A percentile compares a stretch with the other conserved stretches of the same genome.
Conservation (phyloP, 805 yeast species). For the Nakazawaea wickerhamii region DNA sequence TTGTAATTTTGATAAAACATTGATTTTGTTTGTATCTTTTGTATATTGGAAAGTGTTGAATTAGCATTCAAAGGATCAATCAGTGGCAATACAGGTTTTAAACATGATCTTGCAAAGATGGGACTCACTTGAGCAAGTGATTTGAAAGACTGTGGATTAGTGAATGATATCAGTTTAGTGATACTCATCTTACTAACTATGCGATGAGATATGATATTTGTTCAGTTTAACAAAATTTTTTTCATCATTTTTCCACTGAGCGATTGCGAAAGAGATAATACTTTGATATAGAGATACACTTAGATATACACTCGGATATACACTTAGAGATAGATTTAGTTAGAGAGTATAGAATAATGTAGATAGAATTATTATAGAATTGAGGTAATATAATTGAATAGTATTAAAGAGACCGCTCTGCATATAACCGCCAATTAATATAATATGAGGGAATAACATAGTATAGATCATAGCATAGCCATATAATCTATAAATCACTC, state of each 20-base stretch:
- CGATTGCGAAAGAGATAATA: too few relatives aligned
- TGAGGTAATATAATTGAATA: too few relatives aligned
- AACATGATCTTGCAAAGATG: constrained; percentile 3
- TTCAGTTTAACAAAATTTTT: background rate
- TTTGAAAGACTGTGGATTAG: background rate
- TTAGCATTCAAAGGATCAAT: constrained; percentile 1
- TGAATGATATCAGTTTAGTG: background rate
- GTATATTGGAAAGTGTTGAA: constrained; percentile 9
- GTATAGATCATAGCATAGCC: too few relatives aligned
- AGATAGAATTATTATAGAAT: too few relatives aligned
- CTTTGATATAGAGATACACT: too few relatives aligned
- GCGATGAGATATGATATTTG: background rate
- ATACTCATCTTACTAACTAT: background rate
- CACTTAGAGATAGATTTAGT: too few relatives aligned
- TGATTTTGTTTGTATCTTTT: constrained; percentile 2
- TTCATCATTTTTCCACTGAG: background rate
- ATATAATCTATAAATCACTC: too few relatives aligned
- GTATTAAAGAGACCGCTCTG: too few relatives aligned
- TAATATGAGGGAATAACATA: too few relatives aligned
- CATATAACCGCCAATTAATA: too few relatives aligned
- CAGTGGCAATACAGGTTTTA: background rate
- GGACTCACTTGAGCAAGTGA: background rate
- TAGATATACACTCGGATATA: too few relatives aligned
- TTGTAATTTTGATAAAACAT: background rate
- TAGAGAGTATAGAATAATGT: too few relatives aligned